Percentiles rank a stretch among this genome's conserved stretches.
These are phyloP conservation scores for Tilletia caries DNA, from an alignment of 1,284 basidiomycete genomes.

Conservation along the genomic window DNA sequence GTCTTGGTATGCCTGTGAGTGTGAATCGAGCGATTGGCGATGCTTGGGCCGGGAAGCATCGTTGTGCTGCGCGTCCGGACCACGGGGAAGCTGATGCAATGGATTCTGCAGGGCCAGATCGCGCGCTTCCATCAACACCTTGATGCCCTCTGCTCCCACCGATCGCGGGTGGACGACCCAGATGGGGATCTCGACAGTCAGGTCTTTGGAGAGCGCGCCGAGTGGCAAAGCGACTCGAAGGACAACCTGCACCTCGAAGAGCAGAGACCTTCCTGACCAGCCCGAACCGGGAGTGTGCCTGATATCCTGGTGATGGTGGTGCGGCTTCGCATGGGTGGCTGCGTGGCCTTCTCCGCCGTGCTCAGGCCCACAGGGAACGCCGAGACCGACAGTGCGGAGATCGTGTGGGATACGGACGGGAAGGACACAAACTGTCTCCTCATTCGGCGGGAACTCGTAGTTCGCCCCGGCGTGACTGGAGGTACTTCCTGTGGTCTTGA, in stretches of 20 bases:
- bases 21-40: conserved; percentile 3
- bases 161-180: conserved; percentile 41
- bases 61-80: conserved; percentile 18
- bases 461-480: conserved; percentile 22
- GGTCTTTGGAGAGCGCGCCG: conserved; percentile 45
- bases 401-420: conserved; percentile 42
- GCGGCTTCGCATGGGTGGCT: background rate
- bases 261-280: conserved; percentile 12
- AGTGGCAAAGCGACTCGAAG: conserved; percentile 37
- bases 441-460: conserved; percentile 41
- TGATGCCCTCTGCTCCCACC: conserved; percentile 21
- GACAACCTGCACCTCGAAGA: conserved; percentile 40
- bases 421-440: conserved; percentile 36
- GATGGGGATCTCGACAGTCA: conserved; percentile 41
- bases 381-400: conserved; percentile 36
- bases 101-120: conserved; percentile 10
- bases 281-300: background rate
- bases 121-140: conserved; percentile 4
- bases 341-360: conserved; percentile 8
- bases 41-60: conserved; percentile 5
- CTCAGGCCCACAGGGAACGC: conserved; percentile 7
- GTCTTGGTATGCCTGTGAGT: background rate
- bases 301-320: background rate
- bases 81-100: conserved; percentile 8
- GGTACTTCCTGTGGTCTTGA: conserved; percentile 22